These are phyloP conservation scores for Trichoderma virens DNA, from an alignment of 495 filamentous ascomycete species.

Conservation along the genomic window DNA sequence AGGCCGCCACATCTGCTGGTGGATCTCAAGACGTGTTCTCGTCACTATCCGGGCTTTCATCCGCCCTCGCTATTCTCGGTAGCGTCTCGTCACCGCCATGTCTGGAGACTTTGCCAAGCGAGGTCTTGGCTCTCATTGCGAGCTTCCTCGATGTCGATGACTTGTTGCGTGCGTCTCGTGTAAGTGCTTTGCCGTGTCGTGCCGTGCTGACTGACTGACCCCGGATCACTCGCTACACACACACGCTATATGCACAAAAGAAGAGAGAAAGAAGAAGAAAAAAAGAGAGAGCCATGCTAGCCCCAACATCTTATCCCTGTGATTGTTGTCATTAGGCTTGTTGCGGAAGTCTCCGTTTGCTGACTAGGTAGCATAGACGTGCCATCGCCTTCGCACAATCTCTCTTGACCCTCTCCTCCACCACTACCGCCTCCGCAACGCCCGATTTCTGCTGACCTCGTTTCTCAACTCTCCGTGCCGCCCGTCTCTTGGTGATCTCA, in stretches of 20 bases:
- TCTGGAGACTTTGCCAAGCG: slow-evolving; percentile 41
- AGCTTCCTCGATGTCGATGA: slow-evolving; percentile 51
- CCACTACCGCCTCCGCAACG: slow-evolving; percentile 43
- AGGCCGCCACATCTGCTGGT: neutral
- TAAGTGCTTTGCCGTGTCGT: slow-evolving; percentile 26
- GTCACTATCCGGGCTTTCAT: neutral
- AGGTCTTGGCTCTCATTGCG: slow-evolving; percentile 48
- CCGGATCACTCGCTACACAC: too few relatives aligned
- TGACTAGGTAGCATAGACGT: slow-evolving; percentile 32
- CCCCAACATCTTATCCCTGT: neutral
- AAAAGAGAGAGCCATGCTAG: too few relatives aligned
- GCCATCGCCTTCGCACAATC: slow-evolving; percentile 46
- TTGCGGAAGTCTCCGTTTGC: neutral
- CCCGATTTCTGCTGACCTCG: slow-evolving; percentile 37
- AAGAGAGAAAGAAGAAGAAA: too few relatives aligned
- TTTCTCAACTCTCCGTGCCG: slow-evolving; percentile 42
- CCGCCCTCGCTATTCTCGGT: neutral
- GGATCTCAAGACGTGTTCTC: neutral
- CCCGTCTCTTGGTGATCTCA: slow-evolving; percentile 44
- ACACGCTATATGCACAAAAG: too few relatives aligned
- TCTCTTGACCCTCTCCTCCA: slow-evolving; percentile 49
- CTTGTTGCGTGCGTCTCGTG: slow-evolving; percentile 46
- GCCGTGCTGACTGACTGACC: slow-evolving; percentile 5
- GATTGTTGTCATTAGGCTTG: neutral
- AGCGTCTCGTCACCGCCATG: neutral